Base-by-base conservation (phyloP, 2,329 filamentous ascomycete species). In the Sarocladium strictum region DNA sequence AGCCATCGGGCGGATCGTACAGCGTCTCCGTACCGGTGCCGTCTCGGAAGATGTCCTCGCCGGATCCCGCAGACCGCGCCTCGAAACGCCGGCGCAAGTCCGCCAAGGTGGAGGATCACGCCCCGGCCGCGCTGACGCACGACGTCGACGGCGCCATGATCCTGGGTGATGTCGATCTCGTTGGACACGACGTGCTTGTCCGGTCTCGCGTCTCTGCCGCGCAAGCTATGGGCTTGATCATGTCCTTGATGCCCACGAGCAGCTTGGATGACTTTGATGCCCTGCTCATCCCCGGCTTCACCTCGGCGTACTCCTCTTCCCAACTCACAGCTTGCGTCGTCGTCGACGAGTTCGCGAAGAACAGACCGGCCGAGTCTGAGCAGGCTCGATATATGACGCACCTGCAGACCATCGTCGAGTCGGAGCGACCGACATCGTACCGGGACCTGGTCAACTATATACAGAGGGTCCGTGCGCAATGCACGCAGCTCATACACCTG, bases 131-230 rank as follows among this genome's bases (percentile, higher is more conserved):
- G 3, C 80, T 75, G n/a, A 75, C 87, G n/a, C 94, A 99, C 69
- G 96, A 99, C 68, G 90, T 99, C 17, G 94, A 99, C 67, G 94
- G 92, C 10, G 92, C 96, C 61, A 97, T 99, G 87, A 91, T 99
- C 76, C 89, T 93, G 66, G 94, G 95, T 53, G 95, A 99, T 64
- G 86, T 97, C 47, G 95, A 99, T 65, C 78, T 99, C 40, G 92
- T 99, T 24, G 92, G 94, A 29, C 82, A 88, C 63, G 94, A 99
- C 57, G 86, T 86, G 6, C 83, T 99, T 69, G 84, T 97, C 51
- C 85, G 93, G 58, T 96, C 92, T 7, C 89, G 93, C 61, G 86
- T 95, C n/a, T 88, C 84, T 56, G 90, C 92, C 12, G 89, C 93
- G 19, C 85, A 82, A 64, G 94, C 94, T 2, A 84, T 99, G 69